phyloP scores from a whole-genome alignment of 2,329 filamentous ascomycete species.

The Cytospora schulzeri region DNA sequence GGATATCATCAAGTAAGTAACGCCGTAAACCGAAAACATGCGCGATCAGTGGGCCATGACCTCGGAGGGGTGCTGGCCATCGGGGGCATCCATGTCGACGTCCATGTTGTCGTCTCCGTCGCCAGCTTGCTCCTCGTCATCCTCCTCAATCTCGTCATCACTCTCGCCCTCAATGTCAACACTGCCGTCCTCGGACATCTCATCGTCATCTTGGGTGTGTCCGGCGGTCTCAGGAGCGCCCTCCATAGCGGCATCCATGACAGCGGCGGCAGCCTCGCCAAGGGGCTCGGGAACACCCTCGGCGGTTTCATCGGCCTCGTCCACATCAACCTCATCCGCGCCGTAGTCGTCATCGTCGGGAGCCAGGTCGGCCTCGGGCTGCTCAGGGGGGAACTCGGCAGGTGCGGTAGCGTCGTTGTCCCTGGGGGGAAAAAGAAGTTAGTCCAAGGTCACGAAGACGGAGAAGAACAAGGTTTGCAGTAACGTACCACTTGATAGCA shows the following conservation, averaged over 20 bases:
- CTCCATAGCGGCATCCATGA: conserved; percentile 39
- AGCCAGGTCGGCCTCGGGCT: conserved; percentile 87
- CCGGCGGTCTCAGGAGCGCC: conserved; percentile 34
- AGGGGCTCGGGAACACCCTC: conserved; percentile 50
- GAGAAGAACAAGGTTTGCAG: not conserved
- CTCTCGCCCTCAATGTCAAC: conserved; percentile 44
- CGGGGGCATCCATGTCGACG: conserved; percentile 34
- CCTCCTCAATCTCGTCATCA: conserved; percentile 42
- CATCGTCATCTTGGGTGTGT: conserved; percentile 39
- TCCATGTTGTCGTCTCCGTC: conserved; percentile 41
- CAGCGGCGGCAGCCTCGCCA: conserved; percentile 26
- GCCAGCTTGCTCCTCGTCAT: conserved; percentile 36
- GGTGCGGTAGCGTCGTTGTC: conserved; percentile 97
- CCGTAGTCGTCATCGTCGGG: conserved; percentile 90
- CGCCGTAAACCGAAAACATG: conserved; percentile 24
- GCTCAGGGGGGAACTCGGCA: conserved; percentile 93
- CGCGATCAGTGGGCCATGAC: conserved; percentile 26
- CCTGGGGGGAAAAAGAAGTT: conserved; percentile 52
- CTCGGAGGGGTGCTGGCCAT: conserved; percentile 23
- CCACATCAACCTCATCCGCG: conserved; percentile 81
- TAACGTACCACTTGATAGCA: conserved; percentile 91
- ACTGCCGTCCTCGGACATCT: conserved; percentile 43
- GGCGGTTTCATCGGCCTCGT: conserved; percentile 59
- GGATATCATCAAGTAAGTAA: conserved; percentile 29
- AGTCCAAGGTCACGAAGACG: not conserved